These are phyloP conservation scores for Trametes hirsuta DNA, from an alignment of 1,284 basidiomycete species.

Conservation along the genomic window DNA sequence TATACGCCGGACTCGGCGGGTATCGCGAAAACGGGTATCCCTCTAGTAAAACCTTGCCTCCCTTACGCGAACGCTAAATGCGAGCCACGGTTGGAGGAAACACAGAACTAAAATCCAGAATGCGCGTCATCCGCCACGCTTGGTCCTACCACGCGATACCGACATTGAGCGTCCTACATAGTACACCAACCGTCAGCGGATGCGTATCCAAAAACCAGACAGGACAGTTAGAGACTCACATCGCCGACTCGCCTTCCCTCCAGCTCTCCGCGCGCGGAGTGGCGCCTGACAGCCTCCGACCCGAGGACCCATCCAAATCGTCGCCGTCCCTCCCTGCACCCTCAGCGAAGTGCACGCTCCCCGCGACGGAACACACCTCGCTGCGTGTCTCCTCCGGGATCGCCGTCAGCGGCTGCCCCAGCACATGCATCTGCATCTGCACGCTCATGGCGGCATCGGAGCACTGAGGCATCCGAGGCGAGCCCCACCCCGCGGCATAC, in stretches of 20 bases:
- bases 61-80: too few relatives aligned
- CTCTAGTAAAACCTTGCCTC: too few relatives aligned
- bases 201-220: too few relatives aligned
- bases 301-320: background rate
- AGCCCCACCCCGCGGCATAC: constrained; percentile 11
- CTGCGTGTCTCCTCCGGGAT: constrained; percentile 34
- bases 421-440: constrained; percentile 24
- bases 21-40: too few relatives aligned
- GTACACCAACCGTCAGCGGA: too few relatives aligned
- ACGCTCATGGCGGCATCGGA: constrained; percentile 1
- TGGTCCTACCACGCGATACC: constrained; percentile 15
- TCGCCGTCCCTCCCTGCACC: background rate
- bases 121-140: too few relatives aligned
- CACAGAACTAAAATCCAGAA: too few relatives aligned
- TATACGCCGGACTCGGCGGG: too few relatives aligned
- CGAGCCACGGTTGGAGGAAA: too few relatives aligned
- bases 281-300: background rate
- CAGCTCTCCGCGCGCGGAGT: constrained; percentile 23
- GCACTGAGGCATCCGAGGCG: constrained; percentile 6
- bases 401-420: constrained; percentile 31
- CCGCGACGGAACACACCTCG: constrained; percentile 46
- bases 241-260: constrained; percentile 24
- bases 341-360: constrained; percentile 43
- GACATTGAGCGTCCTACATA: constrained; percentile 2
- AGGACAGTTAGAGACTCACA: constrained; percentile 10